These are phyloP conservation scores for Solanum chmielewskii DNA, from an alignment of 257 asterid genomes.

Conservation along the genomic window DNA sequence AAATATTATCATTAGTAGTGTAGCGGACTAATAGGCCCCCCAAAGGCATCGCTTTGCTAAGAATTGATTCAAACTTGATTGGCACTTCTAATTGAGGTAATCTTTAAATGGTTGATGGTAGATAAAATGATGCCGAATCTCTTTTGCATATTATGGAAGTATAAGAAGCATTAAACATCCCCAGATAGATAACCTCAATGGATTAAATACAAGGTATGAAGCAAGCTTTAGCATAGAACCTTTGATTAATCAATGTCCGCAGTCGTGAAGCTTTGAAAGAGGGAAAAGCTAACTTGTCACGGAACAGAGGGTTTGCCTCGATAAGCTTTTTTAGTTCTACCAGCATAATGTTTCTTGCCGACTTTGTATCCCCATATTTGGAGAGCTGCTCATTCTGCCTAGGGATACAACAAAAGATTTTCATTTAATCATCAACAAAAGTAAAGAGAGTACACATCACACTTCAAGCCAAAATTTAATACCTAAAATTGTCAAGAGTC, in stretches of 20 bases:
- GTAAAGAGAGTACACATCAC: background rate
- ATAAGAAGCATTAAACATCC: background rate
- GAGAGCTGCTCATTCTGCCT: constrained; percentile 98
- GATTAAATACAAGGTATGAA: constrained; percentile 1
- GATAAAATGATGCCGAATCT: background rate
- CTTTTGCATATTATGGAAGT: background rate
- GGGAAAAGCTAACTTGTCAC: constrained; percentile 77
- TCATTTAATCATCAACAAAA: background rate
- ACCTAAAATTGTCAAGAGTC: constrained; percentile 88
- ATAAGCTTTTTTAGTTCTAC: constrained; percentile 82
- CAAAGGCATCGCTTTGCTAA: background rate
- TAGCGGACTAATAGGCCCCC: background rate
- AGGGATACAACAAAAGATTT: constrained; percentile 13
- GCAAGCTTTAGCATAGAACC: constrained; percentile 24
- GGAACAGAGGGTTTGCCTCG: constrained; percentile 89
- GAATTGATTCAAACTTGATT: background rate
- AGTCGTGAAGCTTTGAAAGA: constrained; percentile 77
- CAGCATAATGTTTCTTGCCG: constrained; percentile 84
- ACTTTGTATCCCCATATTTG: constrained; percentile 88
- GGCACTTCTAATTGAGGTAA: background rate
- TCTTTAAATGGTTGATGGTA: background rate
- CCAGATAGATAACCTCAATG: background rate
- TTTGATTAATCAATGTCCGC: constrained; percentile 88
- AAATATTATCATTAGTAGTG: background rate
- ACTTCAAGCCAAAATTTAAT: constrained; percentile 2